Base-by-base conservation (phyloP, 2,329 filamentous ascomycete species). In the Stachybotrys elegans region DNA sequence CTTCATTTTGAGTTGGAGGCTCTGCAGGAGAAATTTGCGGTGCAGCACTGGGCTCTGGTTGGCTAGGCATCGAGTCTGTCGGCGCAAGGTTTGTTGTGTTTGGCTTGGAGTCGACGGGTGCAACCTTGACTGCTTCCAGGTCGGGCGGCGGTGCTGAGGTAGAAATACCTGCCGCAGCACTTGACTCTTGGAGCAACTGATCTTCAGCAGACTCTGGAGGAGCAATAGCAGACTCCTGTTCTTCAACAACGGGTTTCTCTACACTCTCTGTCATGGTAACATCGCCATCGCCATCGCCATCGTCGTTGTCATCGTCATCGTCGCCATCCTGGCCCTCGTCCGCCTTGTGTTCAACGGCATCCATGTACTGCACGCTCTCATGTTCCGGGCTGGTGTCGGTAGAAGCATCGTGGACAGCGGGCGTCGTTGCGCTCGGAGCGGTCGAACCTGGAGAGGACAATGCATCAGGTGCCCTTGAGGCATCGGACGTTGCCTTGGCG, bases 381-480 rank as follows among this genome's bases (percentile, higher is more conserved):
- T 84, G 78, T 43, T 86, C 85, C 2, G 85, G 83, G 53, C 85
- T 90, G 2, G 86, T 90, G 52, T 85, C 83, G 1, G 85, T 80
- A 2, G 86, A 90, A 6, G 74, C 76, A 49, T 84, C 78, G 47
- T 83, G 77, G 31, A 83, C 74, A 27, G 76, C 78, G 2, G 88
- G 85, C 1, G 88, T 93, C 19, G 84, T 81, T 43, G 82, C 82
- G 35, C 86, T 90, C 54, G 84, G 83, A 2, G 83, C 77, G 23
- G 85, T 90, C 6, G 88, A 92, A 3, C 69, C 71, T 14, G 78
- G 75, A 2, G 78, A 81, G 3, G 74, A 80, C 6, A 71, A 53
- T 3, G 66, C 62, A 50, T 80, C 78, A 3, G 63, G 56, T 40
- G 61, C 53, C 29, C 67, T 67, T 40, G 58, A 38, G 20, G 51